Base-by-base conservation (phyloP, 441 rosid genomes). In the Erodium trifolium region DNA sequence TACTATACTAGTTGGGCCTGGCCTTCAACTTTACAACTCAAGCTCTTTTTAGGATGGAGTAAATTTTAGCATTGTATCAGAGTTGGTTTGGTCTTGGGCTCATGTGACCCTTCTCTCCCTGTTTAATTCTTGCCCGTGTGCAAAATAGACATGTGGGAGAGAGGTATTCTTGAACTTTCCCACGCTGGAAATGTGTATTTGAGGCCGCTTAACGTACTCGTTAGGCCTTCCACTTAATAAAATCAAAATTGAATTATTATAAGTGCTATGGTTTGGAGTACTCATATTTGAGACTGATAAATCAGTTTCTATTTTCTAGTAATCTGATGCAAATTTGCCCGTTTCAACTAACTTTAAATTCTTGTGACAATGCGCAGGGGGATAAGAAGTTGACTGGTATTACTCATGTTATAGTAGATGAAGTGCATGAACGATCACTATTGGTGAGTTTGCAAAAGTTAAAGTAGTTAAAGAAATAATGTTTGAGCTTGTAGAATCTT, bases 401-500 rank as follows among this genome's bases (percentile, higher is more conserved):
- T 77, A 89, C 88, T 64, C 97, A 93, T 74, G 84, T 93, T 69
- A 88, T 93, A 71, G 97, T 91, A 64, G 97, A 93, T 80, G 98
- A 93, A 86, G 97, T 93, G 69, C 98, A 93, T 74, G 98, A 93
- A 76, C 86, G 98, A 37, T 93, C 97, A 51, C 84, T 89, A 78
- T 76, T 88, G 98, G 98, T 89, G 71, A 83, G 93, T 85, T 66
- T 63, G 63, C 64, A 49, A 70, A 75, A 39, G 39, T 62, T 34
- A 19, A 23, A 18, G 39, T 68, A 67, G 41, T 66, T 60, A 60
- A 11, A 60, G n/a, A 19, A 60, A 27, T 60, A 9, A 60, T 27
- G 10, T 12, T 60, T 35, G 34, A 60, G 65, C 35, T 60, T 31
- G 13, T 60, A 31, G 31, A 23, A 19, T 10, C 65, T 60, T 60